Evolutionary conservation across 2,329 filamentous ascomycete species (phyloP).

Genomic region (Endocalyx cinctus): DNA sequence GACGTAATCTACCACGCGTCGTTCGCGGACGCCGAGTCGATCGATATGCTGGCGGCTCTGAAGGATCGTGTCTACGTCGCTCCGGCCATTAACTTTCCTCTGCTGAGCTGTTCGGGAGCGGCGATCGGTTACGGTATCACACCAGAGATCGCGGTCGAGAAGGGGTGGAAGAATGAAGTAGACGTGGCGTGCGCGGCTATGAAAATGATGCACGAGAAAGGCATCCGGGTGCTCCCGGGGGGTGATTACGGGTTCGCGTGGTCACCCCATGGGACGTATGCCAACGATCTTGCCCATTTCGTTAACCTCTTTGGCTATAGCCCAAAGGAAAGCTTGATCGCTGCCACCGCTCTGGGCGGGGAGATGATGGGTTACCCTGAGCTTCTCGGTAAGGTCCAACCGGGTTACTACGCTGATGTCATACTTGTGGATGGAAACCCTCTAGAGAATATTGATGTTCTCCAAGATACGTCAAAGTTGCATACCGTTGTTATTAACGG

Average conservation of each 20-base stretch:
- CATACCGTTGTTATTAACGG: slow-evolving; percentile 45
- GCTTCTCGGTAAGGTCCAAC: slow-evolving; percentile 36
- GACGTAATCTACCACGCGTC: slow-evolving; percentile 44
- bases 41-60: slow-evolving; percentile 34
- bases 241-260: slow-evolving; percentile 45
- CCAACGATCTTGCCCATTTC: slow-evolving; percentile 42
- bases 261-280: slow-evolving; percentile 44
- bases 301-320: slow-evolving; percentile 40
- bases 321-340: slow-evolving; percentile 37
- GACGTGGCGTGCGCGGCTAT: slow-evolving; percentile 33
- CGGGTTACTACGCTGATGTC: slow-evolving; percentile 38
- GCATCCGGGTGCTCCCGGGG: slow-evolving; percentile 40
- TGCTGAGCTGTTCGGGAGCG: too few species aligned
- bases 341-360: slow-evolving; percentile 36
- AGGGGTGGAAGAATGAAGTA: slow-evolving; percentile 38
- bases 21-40: slow-evolving; percentile 38
- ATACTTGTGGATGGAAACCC: slow-evolving; percentile 43
- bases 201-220: slow-evolving; percentile 39
- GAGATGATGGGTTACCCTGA: slow-evolving; percentile 36
- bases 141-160: slow-evolving; percentile 36
- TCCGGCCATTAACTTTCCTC: slow-evolving; percentile 41
- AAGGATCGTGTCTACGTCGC: slow-evolving; percentile 36
- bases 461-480: slow-evolving; percentile 38
- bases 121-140: slow-evolving; percentile 40
- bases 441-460: slow-evolving; percentile 33